Evolutionary conservation across 768 basidiomycete species (phyloP).

Genomic region (Mycena leptocephala): DNA sequence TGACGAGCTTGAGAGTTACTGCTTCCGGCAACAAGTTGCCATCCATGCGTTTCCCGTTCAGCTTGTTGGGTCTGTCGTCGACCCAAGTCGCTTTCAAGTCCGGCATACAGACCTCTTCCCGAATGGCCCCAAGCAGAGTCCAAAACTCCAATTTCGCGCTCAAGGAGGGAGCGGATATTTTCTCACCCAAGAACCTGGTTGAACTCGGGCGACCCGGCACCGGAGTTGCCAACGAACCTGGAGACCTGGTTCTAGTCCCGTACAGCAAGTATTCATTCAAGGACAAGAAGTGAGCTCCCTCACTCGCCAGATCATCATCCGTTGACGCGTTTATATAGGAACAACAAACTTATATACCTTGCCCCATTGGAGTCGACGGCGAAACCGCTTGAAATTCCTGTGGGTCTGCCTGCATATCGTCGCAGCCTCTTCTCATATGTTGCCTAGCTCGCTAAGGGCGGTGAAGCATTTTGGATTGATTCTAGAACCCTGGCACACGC

Average conservation of each 20-base stretch:
- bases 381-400: conserved; percentile 69
- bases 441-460: conserved; percentile 71
- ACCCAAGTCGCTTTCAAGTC: conserved; percentile 65
- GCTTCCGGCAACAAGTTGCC: not conserved
- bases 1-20: not conserved
- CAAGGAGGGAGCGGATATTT: conserved; percentile 71
- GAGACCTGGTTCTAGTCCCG: conserved; percentile 79
- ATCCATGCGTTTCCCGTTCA: conserved; percentile 68
- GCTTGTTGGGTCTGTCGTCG: conserved; percentile 70
- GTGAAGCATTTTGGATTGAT: conserved; percentile 87
- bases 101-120: conserved; percentile 41
- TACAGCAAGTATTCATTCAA: conserved; percentile 81
- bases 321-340: conserved; percentile 59
- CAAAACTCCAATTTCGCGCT: conserved; percentile 65
- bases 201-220: conserved; percentile 76
- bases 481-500: conserved; percentile 80
- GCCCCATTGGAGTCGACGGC: conserved; percentile 69
- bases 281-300: conserved; percentile 75
- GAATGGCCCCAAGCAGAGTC: conserved; percentile 45
- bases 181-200: conserved; percentile 83
- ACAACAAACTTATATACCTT: conserved; percentile 78
- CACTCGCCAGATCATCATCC: not conserved
- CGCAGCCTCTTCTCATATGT: not conserved
- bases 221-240: conserved; percentile 78
- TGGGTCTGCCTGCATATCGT: conserved; percentile 42